Base-by-base conservation (phyloP, 306 rosid species). In the Dalbergia oliveri region DNA sequence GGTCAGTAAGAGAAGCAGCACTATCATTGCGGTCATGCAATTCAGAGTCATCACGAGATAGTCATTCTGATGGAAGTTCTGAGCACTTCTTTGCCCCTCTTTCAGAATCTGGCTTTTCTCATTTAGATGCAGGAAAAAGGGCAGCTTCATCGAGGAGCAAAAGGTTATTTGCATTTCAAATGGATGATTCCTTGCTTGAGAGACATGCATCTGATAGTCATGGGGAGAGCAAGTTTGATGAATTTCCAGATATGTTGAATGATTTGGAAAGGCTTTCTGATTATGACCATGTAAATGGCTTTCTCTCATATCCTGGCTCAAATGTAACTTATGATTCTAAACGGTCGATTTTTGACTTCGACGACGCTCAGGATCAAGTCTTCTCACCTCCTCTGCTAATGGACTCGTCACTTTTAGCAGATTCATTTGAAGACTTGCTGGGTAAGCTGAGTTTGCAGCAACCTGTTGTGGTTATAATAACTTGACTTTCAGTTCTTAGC, bases 1-100 rank as follows among this genome's bases (percentile, higher is more conserved):
- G 92, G 85, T 88, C 98, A 3, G 99, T 96, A 61, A 93, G 99
- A 76, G 97, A 93, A 83, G 97, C 97, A 33, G 99, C 98, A 43
- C 72, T 96, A 80, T 87, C 94, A 13, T 57, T 83, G 83, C 89
- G 67, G 59, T 82, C 89, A 63, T 71, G 82, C 68, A 89, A 81
- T 85, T 88, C 91, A 39, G 92, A 87, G 71, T 84, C 91, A 16
- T 88, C 92, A 66, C 88, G 85, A 73, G 94, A 92, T 66, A 84
- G 88, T 80, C 93, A 85, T 79, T 91, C 94, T 56, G 97, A 93
- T 75, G 99, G 85, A 82, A 84, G 85, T 82, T 89, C 95, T 5
- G 99, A 93, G 89, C 98, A 96, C 84, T 91, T 85, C 88, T 96
- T 91, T 81, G 88, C 75, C 54, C 99, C 99, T 44, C 87, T 90